Evolutionary conservation across 495 filamentous ascomycete species (phyloP).

Genomic region (Penicillium samsonianum): DNA sequence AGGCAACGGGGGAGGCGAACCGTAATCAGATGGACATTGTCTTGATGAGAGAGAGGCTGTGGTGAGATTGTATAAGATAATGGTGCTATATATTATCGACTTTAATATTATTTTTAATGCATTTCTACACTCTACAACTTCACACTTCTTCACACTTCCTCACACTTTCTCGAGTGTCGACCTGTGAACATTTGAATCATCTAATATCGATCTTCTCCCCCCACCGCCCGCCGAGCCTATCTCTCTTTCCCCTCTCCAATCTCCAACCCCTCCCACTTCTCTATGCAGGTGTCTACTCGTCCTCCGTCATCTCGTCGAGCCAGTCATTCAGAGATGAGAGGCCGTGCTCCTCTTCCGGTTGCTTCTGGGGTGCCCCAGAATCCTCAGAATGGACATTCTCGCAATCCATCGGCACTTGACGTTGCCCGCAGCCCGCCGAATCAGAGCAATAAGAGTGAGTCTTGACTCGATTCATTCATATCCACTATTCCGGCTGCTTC

Average conservation of each 20-base stretch:
- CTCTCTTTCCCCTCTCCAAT: slow-evolving; percentile 18
- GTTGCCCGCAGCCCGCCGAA: slow-evolving; percentile 76
- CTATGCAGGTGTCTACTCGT: slow-evolving; percentile 31
- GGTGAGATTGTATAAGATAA: slow-evolving; percentile 9
- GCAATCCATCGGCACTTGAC: slow-evolving; percentile 49
- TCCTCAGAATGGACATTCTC: slow-evolving; percentile 48
- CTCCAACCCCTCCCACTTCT: slow-evolving; percentile 16
- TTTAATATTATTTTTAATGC: neutral
- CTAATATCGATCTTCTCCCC: neutral
- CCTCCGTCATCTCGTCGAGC: slow-evolving; percentile 24
- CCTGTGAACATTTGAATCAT: too few relatives aligned
- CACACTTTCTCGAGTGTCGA: neutral
- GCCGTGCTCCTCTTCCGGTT: slow-evolving; percentile 44
- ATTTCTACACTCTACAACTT: neutral
- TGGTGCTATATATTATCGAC: neutral
- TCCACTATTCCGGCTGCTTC: neutral
- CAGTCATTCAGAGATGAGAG: slow-evolving; percentile 45
- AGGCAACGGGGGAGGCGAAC: slow-evolving; percentile 28
- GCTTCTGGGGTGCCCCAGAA: slow-evolving; percentile 43
- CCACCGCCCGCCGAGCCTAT: slow-evolving; percentile 24
- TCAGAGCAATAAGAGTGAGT: slow-evolving; percentile 68
- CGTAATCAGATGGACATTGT: slow-evolving; percentile 26
- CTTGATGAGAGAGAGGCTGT: slow-evolving; percentile 8
- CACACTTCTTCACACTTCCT: neutral
- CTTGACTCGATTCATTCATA: neutral